Evolutionary conservation across 148 eudicot genomes (phyloP), one percentile per base, ranked within the genome.

Genomic region (Camellia japonica): DNA sequence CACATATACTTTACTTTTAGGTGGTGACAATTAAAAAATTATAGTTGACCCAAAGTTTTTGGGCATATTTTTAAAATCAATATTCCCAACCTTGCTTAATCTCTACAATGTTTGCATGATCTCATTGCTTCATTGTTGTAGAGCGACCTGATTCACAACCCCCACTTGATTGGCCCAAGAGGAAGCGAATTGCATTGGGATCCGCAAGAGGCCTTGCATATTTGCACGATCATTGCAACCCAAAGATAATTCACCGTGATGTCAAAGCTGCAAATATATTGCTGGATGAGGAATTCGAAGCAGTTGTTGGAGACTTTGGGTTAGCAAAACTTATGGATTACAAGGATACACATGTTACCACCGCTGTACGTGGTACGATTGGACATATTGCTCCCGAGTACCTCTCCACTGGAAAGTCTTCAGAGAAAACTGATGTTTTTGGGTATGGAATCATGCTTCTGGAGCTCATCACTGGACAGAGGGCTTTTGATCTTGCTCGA

Each of bases 351-450:
- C 93, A 90, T 82, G 90, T 90, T 60, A 89, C 89, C 30, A 90
- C 93, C 30, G 89, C 87, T 43, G 93, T 90, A 69, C 87, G 90
- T 58, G 93, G 93, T 20, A 90, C 91, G 0, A 86, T 87, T 55
- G 93, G 93, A 20, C 93, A 89, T 74, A 89, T 90, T 56, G 93
- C 93, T 42, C 93, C 91, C 0, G 93, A 90, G 72, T 89, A 90
- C 79, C 80, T 90, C 12, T 87, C 90, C 70, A 84, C 89, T 7
- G 91, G 93, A 18, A 89, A 82, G 72, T 89, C 88, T 63, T 89
- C 91, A 13, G 93, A 90, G 78, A 90, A 90, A 79, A 89, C 90
- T 14, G 93, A 90, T 84, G 88, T 87, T 59, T 90, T 89, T 72
- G 91, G 93, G 4, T 90, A 89, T 66, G 93, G 93, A 16, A 84